Percentiles rank a stretch among this genome's conserved stretches.
These are phyloP conservation scores for Coriolopsis trogii DNA, from an alignment of 1,284 basidiomycete species.

Conservation along the genomic window DNA sequence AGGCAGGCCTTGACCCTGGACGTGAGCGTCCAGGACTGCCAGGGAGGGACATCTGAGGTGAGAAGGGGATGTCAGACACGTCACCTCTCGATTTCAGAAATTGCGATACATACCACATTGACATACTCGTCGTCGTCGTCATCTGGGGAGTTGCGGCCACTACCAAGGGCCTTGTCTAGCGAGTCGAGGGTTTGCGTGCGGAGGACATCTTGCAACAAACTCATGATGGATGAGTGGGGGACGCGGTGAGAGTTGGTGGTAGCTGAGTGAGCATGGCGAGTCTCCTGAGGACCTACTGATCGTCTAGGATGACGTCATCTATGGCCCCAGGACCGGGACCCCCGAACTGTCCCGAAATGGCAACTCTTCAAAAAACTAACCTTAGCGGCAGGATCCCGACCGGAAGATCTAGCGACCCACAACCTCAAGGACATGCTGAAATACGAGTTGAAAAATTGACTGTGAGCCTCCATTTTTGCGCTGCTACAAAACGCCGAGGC, in stretches of 20 bases:
- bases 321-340: neutral
- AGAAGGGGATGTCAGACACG: neutral
- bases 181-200: constrained; percentile 57
- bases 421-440: too few species aligned
- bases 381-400: too few species aligned
- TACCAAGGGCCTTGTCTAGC: constrained; percentile 44
- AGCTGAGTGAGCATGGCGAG: constrained; percentile 6
- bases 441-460: too few species aligned
- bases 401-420: too few species aligned
- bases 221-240: constrained; percentile 48
- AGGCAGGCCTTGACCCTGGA: constrained; percentile 52
- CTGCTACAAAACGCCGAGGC: too few species aligned
- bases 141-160: constrained; percentile 41
- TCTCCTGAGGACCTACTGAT: neutral
- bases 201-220: constrained; percentile 74
- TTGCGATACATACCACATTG: constrained; percentile 60
- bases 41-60: constrained; percentile 66
- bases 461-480: too few species aligned
- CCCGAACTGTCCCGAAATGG: neutral
- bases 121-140: constrained; percentile 80
- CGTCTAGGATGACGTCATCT: constrained; percentile 27
- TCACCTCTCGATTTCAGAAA: too few species aligned
- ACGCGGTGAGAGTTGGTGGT: constrained; percentile 23
- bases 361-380: too few species aligned
- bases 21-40: constrained; percentile 41